Evolutionary conservation across 257 asterid genomes (phyloP).

Genomic region (Haberlea rhodopensis): DNA sequence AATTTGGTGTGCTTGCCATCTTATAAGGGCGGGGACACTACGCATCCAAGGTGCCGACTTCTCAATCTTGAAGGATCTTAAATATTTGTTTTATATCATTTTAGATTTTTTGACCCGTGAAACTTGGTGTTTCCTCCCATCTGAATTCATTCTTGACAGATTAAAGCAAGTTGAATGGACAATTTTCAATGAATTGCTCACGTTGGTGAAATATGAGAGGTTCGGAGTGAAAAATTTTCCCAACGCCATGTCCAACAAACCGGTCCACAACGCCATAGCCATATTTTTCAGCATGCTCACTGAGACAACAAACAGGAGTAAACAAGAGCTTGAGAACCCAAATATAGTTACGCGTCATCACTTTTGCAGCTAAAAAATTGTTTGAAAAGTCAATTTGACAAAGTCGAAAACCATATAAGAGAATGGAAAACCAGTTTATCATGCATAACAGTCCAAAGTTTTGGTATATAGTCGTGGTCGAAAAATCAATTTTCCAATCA

Average conservation of each 20-base stretch:
- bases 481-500: neutral
- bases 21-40: neutral
- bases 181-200: conserved; percentile 33
- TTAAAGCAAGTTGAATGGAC: neutral
- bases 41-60: neutral
- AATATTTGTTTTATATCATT: neutral
- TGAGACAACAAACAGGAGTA: conserved; percentile 31
- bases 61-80: neutral
- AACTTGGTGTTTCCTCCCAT: too few relatives aligned
- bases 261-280: conserved; percentile 86
- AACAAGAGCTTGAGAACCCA: neutral
- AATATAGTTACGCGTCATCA: neutral
- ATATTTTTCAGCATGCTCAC: conserved; percentile 92
- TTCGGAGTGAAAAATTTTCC: conserved; percentile 90
- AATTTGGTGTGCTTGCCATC: neutral
- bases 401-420: neutral
- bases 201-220: conserved; percentile 90
- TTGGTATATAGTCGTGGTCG: neutral
- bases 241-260: conserved; percentile 95
- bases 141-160: neutral
- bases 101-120: neutral
- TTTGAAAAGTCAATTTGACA: neutral
- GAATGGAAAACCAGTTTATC: neutral
- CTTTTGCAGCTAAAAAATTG: neutral
- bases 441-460: neutral